phyloP scores from a whole-genome alignment of 2,329 filamentous ascomycete genomes.

The Teratosphaeria viscida region DNA sequence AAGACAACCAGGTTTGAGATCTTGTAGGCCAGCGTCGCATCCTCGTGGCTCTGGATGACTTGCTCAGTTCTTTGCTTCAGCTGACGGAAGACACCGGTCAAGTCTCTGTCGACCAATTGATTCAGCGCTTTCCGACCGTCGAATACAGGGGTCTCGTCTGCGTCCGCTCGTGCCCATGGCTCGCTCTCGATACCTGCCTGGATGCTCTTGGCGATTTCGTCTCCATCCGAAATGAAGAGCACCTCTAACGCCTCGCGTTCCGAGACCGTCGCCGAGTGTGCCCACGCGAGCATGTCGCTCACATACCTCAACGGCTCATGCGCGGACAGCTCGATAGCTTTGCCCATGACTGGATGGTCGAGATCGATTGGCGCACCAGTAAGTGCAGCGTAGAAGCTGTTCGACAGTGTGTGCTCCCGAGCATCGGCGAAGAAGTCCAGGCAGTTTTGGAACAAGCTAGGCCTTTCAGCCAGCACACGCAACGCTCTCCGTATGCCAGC shows the following conservation, averaged over 20 bases:
- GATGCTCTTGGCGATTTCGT: slow-evolving; percentile 75
- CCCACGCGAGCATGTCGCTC: slow-evolving; percentile 96
- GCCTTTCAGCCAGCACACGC: slow-evolving; percentile 77
- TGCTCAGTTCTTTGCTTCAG: slow-evolving; percentile 85
- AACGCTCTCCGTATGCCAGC: slow-evolving; percentile 73
- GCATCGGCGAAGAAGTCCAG: slow-evolving; percentile 88
- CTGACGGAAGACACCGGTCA: slow-evolving; percentile 70
- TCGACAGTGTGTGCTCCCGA: slow-evolving; percentile 73
- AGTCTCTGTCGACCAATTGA: slow-evolving; percentile 75
- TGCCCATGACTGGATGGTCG: slow-evolving; percentile 44
- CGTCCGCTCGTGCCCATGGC: slow-evolving; percentile 58
- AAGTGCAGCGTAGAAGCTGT: slow-evolving; percentile 82
- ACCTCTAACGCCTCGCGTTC: slow-evolving; percentile 87
- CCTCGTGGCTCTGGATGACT: slow-evolving; percentile 84
- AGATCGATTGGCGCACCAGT: slow-evolving; percentile 58
- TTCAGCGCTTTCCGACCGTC: slow-evolving; percentile 74
- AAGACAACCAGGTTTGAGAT: slow-evolving; percentile 82
- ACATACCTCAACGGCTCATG: slow-evolving; percentile 88
- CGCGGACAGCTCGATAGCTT: slow-evolving; percentile 87
- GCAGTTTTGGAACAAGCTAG: slow-evolving; percentile 84
- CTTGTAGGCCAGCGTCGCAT: slow-evolving; percentile 79
- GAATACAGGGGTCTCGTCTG: slow-evolving; percentile 49
- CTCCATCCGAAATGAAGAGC: slow-evolving; percentile 80
- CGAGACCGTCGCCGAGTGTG: slow-evolving; percentile 85
- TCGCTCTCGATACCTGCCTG: slow-evolving; percentile 72